Evolutionary conservation across 371 early-diverging fungal genomes (phyloP), one percentile per base, ranked within the genome.

Genomic region (Mucor saturninus): DNA sequence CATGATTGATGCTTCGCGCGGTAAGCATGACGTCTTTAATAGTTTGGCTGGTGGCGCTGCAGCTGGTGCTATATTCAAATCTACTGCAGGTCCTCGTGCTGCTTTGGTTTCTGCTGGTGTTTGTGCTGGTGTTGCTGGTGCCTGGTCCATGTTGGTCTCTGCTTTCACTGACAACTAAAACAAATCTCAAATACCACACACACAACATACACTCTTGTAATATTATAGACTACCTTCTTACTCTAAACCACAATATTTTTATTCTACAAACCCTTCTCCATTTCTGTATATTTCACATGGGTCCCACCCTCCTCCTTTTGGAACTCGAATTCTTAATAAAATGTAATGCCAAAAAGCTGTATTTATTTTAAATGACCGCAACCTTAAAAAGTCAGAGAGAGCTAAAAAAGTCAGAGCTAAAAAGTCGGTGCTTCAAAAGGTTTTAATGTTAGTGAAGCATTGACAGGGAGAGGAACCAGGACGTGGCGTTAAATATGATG

Each of bases 41-140:
- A 86, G 85, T 56, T 57, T 92, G 26, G 87, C 84, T 58, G 90
- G 89, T 21, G 94, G 92, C 48, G 93, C 88, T 49, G 72, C 89
- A 59, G 75, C 93, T 55, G 94, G 94, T 52, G 87, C 88, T 57
- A 63, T 93, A 32, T 93, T 92, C 75, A 92, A 91, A 79, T 79
- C 88, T 60, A 81, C 93, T 66, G 80, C 83, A 63, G 74, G 86
- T 60, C 71, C 83, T 62, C 80, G 84, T 60, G 79, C 79, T 11
- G 75, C 76, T 43, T 79, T 77, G 52, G 80, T 85, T 21, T 78
- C 86, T 55, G 84, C 85, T 62, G 87, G 79, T 62, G 79, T 84
- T 39, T 87, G 86, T 61, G 86, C 85, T 56, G 81, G 75, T 58
- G 68, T 72, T 49, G 85, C 83, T 58, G 87, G 84, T 62, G 76